Conservation (phyloP, 495 filamentous ascomycete species). For the Xylaria grammica region DNA sequence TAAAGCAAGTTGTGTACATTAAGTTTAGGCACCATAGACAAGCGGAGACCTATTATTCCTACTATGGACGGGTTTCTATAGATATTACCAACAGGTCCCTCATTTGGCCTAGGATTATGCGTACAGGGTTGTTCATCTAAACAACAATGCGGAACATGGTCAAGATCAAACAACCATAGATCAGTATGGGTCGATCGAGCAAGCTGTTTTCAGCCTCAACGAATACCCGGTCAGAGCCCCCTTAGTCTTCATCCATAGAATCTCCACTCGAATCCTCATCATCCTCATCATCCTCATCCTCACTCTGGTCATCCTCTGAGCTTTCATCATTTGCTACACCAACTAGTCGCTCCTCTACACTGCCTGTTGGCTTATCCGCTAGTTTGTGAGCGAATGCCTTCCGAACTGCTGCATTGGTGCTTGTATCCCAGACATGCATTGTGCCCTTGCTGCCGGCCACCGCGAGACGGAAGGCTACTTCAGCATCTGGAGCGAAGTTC, state of each 20-base stretch:
- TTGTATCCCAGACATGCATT: conserved; percentile 97
- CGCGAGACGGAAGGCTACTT: conserved; percentile 87
- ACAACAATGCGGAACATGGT: background rate
- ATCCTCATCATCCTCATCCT: conserved; percentile 61
- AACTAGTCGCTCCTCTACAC: conserved; percentile 77
- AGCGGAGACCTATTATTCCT: too few relatives aligned
- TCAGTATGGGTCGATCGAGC: conserved; percentile 4
- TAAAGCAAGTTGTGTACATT: background rate
- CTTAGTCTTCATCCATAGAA: conserved; percentile 87
- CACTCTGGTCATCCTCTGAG: conserved; percentile 61
- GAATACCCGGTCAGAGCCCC: background rate
- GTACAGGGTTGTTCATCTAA: background rate
- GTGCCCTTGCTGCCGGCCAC: conserved; percentile 93
- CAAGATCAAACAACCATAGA: conserved; percentile 1
- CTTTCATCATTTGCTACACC: conserved; percentile 68
- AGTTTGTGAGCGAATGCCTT: conserved; percentile 80
- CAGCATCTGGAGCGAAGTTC: conserved; percentile 83
- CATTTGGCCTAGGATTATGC: background rate
- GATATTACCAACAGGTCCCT: background rate
- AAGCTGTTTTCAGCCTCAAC: conserved; percentile 13
- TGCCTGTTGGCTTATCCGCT: conserved; percentile 54
- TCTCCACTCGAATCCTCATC: conserved; percentile 68
- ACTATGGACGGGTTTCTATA: background rate
- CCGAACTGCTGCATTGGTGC: conserved; percentile 89
- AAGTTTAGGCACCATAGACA: too few relatives aligned